Conservation (phyloP, 257 asterid species). For the Apocynum venetum region DNA sequence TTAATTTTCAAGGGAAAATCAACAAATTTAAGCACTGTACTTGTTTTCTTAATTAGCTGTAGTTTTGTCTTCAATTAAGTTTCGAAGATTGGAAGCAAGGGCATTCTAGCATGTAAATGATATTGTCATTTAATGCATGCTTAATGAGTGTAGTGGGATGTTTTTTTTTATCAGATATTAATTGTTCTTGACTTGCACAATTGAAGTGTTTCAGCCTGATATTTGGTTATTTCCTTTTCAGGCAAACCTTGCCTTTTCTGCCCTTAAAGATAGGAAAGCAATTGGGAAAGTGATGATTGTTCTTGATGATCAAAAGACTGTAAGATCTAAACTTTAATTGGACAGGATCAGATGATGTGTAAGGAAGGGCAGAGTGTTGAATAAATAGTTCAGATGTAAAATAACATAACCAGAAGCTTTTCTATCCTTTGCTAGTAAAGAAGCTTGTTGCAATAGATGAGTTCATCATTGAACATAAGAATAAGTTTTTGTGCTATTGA, state of each 20-base stretch:
- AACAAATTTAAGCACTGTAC: neutral
- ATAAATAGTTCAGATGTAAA: neutral
- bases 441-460: neutral
- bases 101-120: neutral
- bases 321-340: conserved; percentile 53
- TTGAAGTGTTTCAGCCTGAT: conserved; percentile 1
- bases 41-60: neutral
- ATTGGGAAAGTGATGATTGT: conserved; percentile 89
- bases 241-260: conserved; percentile 83
- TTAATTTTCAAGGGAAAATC: neutral
- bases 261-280: conserved; percentile 79
- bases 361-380: neutral
- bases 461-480: neutral
- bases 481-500: neutral
- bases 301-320: conserved; percentile 38
- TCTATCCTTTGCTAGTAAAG: neutral
- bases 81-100: neutral
- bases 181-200: conserved; percentile 1
- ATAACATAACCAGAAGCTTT: neutral
- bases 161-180: neutral
- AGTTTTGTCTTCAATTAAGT: neutral
- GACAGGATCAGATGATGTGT: neutral
- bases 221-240: conserved; percentile 23
- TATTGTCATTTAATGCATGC: neutral
- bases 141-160: neutral